Base-by-base conservation (phyloP, 345 rosid genomes). In the Alliaria petiolata region DNA sequence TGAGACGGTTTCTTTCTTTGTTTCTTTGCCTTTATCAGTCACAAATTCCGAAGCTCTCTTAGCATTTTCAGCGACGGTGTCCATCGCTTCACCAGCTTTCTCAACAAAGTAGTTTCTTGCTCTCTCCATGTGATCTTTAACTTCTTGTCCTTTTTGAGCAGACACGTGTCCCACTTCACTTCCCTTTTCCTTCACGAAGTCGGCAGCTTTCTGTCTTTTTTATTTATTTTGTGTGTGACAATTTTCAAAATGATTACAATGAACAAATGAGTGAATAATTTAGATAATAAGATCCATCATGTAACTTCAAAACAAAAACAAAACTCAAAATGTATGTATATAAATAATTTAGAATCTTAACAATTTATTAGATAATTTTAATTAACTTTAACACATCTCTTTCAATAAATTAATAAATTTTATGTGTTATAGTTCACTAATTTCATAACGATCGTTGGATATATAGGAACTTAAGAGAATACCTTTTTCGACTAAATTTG, bases 51-150 rank as follows among this genome's bases (percentile, higher is more conserved):
- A 66, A 58, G 67, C 72, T 39, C n/a, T 49, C 31, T 58, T 6
- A 3, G 72, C 72, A 67, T 40, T 58, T 58, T 74, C 72, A 59
- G 78, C 19, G 8, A 66, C 60, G 2, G 14, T 5, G 47, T 74
- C 78, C 35, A 66, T 66, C 2, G 72, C 72, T 59, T 74, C 72
- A 66, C 62, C 38, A 58, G 67, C 72, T 58, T 58, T 74, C 62
- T 43, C 78, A 22, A 42, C 44, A 50, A 66, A 38, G n/a, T 17
- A 74, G 39, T 74, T 43, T 74, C 40, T 74, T 19, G 78, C 72
- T 39, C 54, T 74, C 54, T 74, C 72, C 9, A 74, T 66, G 0
- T 74, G 54, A 38, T 58, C 38, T 68, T 61, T 20, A 17, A 69
- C 28, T 9, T 75, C 79, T 69, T 68, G 70, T 61, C 64, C 79